Base-by-base conservation (phyloP, 2,329 filamentous ascomycete species). In the Rhytidhysteron rufulum region DNA sequence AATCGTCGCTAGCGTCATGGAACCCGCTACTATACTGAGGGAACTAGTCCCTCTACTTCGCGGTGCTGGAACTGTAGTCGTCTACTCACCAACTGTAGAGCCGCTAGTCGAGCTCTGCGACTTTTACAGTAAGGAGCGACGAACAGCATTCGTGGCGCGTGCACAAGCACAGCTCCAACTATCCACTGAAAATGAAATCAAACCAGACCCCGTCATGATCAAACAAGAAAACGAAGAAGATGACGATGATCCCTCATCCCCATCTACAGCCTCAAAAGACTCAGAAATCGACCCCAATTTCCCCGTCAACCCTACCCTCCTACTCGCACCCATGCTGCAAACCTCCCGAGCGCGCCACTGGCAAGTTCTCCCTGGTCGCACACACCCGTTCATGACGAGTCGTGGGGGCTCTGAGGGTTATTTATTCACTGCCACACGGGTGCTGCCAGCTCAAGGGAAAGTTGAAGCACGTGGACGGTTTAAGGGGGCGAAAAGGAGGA, bases 381-480 rank as follows among this genome's bases (percentile, higher is more conserved):
- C 93, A 38, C 93, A 98, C 69, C 93, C 93, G 5, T 67, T 94
- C 40, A 98, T 98, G 93, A 95, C 87, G 44, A 82, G 82, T 27
- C 78, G 79, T 30, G 93, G 93, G 16, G 91, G 91, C 1, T 82
- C 88, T 0, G 91, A 97, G 58, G 93, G 93, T 0, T 98, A 88
- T 63, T 63, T 98, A 3, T 89, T 97, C 51, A 91, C 88, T 20
- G 91, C 78, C 0, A 87, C 85, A 61, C 79, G 83, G 51, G 88
- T 93, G 1, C 70, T 91, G 33, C 93, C 93, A 0, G 81, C 86
- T 0, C 79, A 87, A 54, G 88, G 86, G 2, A 82, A 78, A 53
- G 84, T 96, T 4, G 84, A 88, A 56, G 91, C 91, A 2, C 80
- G 88, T 44, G 93, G 93, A 0, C 85, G 84, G 57, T 82, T 80